Base-by-base conservation (phyloP, 805 yeast species). In the Metschnikowia gruessii region DNA sequence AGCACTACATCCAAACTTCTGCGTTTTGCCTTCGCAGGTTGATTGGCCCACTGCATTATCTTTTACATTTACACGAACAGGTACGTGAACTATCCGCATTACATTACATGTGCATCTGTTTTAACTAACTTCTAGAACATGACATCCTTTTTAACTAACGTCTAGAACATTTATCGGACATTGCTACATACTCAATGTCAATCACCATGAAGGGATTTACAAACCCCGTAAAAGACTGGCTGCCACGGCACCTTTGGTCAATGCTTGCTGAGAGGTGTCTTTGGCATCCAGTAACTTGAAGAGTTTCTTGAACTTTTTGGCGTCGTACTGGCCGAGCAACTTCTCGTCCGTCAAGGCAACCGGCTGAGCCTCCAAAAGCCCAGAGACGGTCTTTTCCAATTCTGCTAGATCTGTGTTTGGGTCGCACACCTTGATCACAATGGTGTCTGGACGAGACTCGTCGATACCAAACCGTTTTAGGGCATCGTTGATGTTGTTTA, bases 401-500 rank as follows among this genome's bases (percentile, higher is more conserved):
- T 57, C 60, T 2, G 52, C 58, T 1, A 50, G 51, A n/a, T 52
- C 60, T 2, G 38, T 18, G 13, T 39, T 48, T 0, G 42, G 47
- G 8, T 64, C 62, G 21, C 69, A 36, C 2, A 84, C 70, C 50
- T 79, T 79, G n/a, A 85, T 59, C 10, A 76, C 80, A 3, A 85
- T 58, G 6, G 86, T 46, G 21, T 70, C 68, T 0, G 58, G 58
- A 2, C 80, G 64, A 3, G 68, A 66, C 28, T 74, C 76, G 43
- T 80, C 78, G 15, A 87, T 72, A 10, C 96, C 96, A 65, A 86
- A 85, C 55, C 77, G 72, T 52, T 75, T 79, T 51, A 87, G 69
- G 1, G 89, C 83, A 49, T 87, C 94, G 69, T 79, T 75, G 33
- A 84, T 82, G 59, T 85, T 86, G 54, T 81, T 82, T 7, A 80